Base-by-base conservation (phyloP, 2,329 filamentous ascomycete species). In the Arachnopeziza araneosa region DNA sequence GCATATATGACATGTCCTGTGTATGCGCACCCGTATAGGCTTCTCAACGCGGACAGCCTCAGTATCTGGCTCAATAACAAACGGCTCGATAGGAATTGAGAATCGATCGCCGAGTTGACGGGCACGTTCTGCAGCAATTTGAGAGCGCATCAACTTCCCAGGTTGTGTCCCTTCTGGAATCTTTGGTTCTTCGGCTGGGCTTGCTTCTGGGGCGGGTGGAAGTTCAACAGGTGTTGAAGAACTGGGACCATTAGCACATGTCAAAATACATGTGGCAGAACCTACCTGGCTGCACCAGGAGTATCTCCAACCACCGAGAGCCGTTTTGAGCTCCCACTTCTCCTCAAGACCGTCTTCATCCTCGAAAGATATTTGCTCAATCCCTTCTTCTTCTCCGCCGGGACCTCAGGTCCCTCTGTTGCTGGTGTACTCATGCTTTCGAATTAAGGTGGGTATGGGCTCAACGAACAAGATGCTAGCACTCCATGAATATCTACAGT, bases 1-100 rank as follows among this genome's bases (percentile, higher is more conserved):
- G 77, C 93, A 97, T 66, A 84, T 81, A 75, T 96, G 93, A 75
- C 93, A 97, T 64, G 83, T 87, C 66, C 87, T 84, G 72, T 90
- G 88, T 57, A 92, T 83, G 57, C 89, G 85, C 83, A 93, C 89
- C 60, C 88, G 85, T 66, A 91, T 89, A 14, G 88, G 83, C 77
- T 90, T 91, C 73, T 91, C 86, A 58, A 90, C 82, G 51, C 88
- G 86, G 52, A 60, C 63, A 4, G 63, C 60, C 26, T 68, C 65
- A 60, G 77, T 62, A 52, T 69, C 63, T 23, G 61, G 56, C 56
- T 63, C 53, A 22, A 53, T 52, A 2, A 61, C 55, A 17, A 60
- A 36, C 14, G 71, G 67, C n/a, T 73, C 71, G 48, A 75, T 68
- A 22, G 68, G 66, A 17, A 77, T 61, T 9, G 70, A 67, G 64